phyloP scores from a whole-genome alignment of 257 asterid species.

The Solanum boliviense region DNA sequence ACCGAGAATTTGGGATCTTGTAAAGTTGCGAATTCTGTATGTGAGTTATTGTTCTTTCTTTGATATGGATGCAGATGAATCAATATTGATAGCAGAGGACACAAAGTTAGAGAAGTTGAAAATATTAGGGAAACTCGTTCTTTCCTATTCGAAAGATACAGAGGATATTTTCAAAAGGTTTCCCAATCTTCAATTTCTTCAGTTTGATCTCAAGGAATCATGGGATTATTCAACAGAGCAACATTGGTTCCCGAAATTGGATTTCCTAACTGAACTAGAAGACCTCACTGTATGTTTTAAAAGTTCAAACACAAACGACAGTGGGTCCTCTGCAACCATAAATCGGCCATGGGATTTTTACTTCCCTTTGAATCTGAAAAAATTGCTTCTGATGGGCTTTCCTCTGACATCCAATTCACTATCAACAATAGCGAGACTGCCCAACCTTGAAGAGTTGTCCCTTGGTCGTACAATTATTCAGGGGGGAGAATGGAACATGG shows the following conservation, averaged over 20 bases:
- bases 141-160: background rate
- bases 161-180: background rate
- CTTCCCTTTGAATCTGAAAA: no score
- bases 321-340: no score
- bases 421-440: background rate
- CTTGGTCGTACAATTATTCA: background rate
- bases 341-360: no score
- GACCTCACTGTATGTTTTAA: rapidly evolving
- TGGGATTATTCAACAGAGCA: background rate
- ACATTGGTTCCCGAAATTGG: background rate
- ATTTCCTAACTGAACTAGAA: background rate
- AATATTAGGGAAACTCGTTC: background rate
- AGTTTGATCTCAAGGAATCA: background rate
- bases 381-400: no score
- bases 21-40: rapidly evolving
- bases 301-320: background rate
- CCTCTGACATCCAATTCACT: background rate
- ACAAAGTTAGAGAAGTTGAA: background rate
- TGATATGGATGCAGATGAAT: background rate
- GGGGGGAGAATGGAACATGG: background rate
- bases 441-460: background rate
- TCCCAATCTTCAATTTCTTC: background rate
- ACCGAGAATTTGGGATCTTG: background rate
- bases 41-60: background rate
- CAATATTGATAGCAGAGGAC: no score